Conservation (phyloP, 164 flowering plant genomes). For the Vitis riparia region DNA sequence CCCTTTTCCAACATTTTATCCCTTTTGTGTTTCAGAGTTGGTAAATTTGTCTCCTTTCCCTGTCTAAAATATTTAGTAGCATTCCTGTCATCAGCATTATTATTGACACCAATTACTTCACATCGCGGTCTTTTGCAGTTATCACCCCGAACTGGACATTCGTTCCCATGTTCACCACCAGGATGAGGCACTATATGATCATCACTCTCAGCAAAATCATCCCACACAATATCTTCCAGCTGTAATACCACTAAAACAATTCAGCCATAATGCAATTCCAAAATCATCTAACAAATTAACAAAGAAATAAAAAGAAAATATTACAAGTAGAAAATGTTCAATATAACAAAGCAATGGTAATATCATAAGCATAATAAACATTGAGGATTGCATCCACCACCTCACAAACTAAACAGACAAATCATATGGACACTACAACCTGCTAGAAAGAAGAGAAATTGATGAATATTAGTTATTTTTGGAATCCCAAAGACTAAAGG, state of each 20-base stretch:
- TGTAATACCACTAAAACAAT: constrained; percentile 33
- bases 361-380: too few species aligned
- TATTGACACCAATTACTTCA: constrained; percentile 30
- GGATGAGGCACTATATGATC: constrained; percentile 82
- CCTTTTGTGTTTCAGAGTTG: constrained; percentile 19
- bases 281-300: too few species aligned
- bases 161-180: constrained; percentile 14
- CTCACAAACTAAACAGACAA: too few species aligned
- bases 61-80: constrained; percentile 18
- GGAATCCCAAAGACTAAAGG: too few species aligned
- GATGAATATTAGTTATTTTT: too few species aligned
- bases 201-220: constrained; percentile 53
- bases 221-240: constrained; percentile 76
- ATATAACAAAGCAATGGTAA: too few species aligned
- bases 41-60: constrained; percentile 25
- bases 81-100: constrained; percentile 17
- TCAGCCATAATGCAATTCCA: neutral
- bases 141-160: constrained; percentile 19
- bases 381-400: too few species aligned
- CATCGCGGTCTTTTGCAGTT: constrained; percentile 41
- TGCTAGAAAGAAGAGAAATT: too few species aligned
- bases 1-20: constrained; percentile 46
- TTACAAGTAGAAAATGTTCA: too few species aligned
- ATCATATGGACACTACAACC: too few species aligned
- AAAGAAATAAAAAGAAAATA: too few species aligned